Evolutionary conservation across 352 stramenopile species (phyloP), one percentile per base, ranked within the genome.

Genomic region (Globisporangium uncinulatum): DNA sequence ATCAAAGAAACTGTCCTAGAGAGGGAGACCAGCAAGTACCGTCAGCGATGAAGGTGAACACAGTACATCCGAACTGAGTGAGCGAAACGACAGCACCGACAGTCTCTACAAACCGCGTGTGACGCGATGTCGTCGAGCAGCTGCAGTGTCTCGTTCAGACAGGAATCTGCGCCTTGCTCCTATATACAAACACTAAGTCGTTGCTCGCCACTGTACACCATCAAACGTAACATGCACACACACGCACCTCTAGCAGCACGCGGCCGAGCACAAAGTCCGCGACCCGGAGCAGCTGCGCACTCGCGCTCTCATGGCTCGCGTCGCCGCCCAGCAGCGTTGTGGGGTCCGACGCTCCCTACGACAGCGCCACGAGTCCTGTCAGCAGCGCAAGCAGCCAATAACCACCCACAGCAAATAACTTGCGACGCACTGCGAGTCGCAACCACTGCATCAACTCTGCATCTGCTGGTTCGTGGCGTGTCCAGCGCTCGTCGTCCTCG

Each of bases 221-320:
- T 4, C 2, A 41, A 2, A 51, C 24, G 1, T 13, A 41, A 41
- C n/a, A n/a, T 54, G 4, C 34, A 24, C 8, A 37, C 4, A 10
- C 6, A 21, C 37, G 15, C 51, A 74, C 63, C 74, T 89, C 63
- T 15, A 91, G 44, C 55, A 76, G 29, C 21, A 79, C 47, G 53
- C 78, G 62, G 54, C 78, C 81, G 63, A 82, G 34, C 51, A 87
- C 69, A 31, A 54, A 67, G 45, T 83, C 71, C 14, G 66, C 62
- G 3, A 56, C 50, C 5, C 66, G 37, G 17, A 67, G 37, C 52
- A 85, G 54, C 19, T 54, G 43, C n/a, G 46, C 46, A 15, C 36
- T 70, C 29, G 41, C 69, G 47, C 39, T 66, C 74, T 44, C 52
- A 54, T 14, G 49, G 43, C 34, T 69, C 11, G 56, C 43, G 10